phyloP scores from a whole-genome alignment of 495 filamentous ascomycete species.

The Amorphotheca resinae region DNA sequence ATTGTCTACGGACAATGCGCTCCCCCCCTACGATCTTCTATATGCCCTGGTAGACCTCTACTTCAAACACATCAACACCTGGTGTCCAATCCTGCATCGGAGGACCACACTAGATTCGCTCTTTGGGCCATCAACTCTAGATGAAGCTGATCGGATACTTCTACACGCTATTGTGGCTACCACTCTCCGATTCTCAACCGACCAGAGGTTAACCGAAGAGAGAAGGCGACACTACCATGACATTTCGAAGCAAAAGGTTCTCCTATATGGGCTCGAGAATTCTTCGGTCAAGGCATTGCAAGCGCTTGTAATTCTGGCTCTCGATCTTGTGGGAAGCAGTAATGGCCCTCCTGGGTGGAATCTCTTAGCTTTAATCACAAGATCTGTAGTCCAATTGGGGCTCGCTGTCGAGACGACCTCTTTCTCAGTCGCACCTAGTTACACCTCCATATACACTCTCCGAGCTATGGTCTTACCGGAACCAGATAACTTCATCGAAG shows the following conservation, averaged over 20 bases:
- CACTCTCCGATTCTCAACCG: slow-evolving; percentile 68
- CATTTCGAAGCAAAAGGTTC: slow-evolving; percentile 70
- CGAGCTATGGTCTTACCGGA: slow-evolving; percentile 72
- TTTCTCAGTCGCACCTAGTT: slow-evolving; percentile 52
- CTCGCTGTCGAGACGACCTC: slow-evolving; percentile 70
- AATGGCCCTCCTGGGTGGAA: slow-evolving; percentile 76
- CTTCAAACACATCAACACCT: slow-evolving; percentile 83
- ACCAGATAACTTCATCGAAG: slow-evolving; percentile 73
- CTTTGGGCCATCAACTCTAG: slow-evolving; percentile 62
- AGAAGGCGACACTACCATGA: slow-evolving; percentile 61
- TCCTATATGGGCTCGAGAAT: slow-evolving; percentile 66
- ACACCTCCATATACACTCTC: slow-evolving; percentile 72
- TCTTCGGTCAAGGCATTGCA: slow-evolving; percentile 79
- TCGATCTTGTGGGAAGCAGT: slow-evolving; percentile 30
- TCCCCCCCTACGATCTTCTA: slow-evolving; percentile 75
- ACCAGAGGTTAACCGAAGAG: slow-evolving; percentile 56
- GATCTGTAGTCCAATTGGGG: slow-evolving; percentile 74
- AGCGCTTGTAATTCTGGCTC: slow-evolving; percentile 60
- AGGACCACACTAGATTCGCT: slow-evolving; percentile 66
- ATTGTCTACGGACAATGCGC: slow-evolving; percentile 47
- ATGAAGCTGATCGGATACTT: slow-evolving; percentile 65
- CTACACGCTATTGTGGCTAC: slow-evolving; percentile 81
- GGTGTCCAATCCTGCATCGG: slow-evolving; percentile 77
- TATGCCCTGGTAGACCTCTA: slow-evolving; percentile 75
- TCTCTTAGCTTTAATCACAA: slow-evolving; percentile 71